Conservation (phyloP, 805 yeast species). For the Jamesozyma gamospora region DNA sequence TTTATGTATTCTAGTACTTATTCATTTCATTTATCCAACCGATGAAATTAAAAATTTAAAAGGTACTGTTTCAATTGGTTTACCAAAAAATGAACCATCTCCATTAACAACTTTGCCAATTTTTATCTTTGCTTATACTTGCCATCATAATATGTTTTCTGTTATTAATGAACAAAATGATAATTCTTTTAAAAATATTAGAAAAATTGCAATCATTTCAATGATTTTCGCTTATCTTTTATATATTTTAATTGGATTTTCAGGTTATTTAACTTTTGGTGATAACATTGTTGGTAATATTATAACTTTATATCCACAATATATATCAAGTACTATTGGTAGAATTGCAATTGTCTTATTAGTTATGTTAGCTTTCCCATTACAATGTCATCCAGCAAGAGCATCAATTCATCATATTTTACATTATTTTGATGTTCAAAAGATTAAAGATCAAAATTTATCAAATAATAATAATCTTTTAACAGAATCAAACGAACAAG, state of each 20-base stretch:
- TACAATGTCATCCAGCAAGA: slow-evolving; percentile 86
- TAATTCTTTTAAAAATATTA: slow-evolving; percentile 38
- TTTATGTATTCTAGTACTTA: slow-evolving; percentile 58
- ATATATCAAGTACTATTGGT: slow-evolving; percentile 63
- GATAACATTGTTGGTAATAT: slow-evolving; percentile 69
- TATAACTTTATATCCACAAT: slow-evolving; percentile 62
- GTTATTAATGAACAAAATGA: slow-evolving; percentile 70
- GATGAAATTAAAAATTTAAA: slow-evolving; percentile 24
- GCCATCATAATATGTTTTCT: slow-evolving; percentile 92
- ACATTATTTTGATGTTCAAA: slow-evolving; percentile 32
- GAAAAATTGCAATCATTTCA: slow-evolving; percentile 41
- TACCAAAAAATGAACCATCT: slow-evolving; percentile 37
- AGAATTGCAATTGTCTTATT: slow-evolving; percentile 69
- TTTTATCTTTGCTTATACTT: slow-evolving; percentile 87
- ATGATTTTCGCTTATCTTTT: slow-evolving; percentile 50
- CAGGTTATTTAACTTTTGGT: slow-evolving; percentile 86
- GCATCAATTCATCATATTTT: slow-evolving; percentile 68
- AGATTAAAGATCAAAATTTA: neutral
- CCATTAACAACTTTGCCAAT: slow-evolving; percentile 78
- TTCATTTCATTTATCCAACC: slow-evolving; percentile 43
- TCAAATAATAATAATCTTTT: neutral
- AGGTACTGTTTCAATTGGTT: slow-evolving; percentile 42
- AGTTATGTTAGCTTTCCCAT: slow-evolving; percentile 77
- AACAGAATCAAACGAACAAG: neutral
- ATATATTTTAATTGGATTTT: slow-evolving; percentile 63